A percentile compares a stretch with the other conserved stretches of the same genome.
Conservation (phyloP, 2,329 filamentous ascomycete genomes). For the Didymella pinodella region DNA sequence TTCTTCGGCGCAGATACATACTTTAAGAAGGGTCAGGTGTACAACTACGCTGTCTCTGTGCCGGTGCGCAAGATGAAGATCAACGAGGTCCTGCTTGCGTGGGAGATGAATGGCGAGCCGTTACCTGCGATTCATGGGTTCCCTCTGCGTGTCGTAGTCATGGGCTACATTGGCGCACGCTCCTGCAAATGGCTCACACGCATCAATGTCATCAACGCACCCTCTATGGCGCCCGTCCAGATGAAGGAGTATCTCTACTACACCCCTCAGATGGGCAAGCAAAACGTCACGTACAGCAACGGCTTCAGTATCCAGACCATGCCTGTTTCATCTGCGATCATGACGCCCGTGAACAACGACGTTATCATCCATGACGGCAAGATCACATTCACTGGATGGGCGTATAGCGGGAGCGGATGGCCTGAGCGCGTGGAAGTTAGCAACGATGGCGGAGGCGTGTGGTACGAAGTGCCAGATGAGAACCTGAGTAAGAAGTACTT, state of each 20-base stretch:
- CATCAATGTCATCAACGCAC: slow-evolving; percentile 66
- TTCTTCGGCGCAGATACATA: slow-evolving; percentile 76
- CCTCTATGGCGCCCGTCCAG: slow-evolving; percentile 68
- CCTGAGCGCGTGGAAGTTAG: slow-evolving; percentile 70
- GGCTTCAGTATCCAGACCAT: slow-evolving; percentile 76
- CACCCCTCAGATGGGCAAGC: slow-evolving; percentile 72
- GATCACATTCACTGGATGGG: slow-evolving; percentile 62
- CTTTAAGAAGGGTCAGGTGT: slow-evolving; percentile 70
- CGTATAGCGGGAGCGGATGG: slow-evolving; percentile 56
- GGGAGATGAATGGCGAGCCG: slow-evolving; percentile 74
- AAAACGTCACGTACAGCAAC: slow-evolving; percentile 66
- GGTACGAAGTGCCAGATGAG: slow-evolving; percentile 69
- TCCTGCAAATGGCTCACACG: slow-evolving; percentile 70
- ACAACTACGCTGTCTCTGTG: slow-evolving; percentile 73
- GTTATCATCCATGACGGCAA: slow-evolving; percentile 67
- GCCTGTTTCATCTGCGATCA: slow-evolving; percentile 73
- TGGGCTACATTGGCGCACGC: slow-evolving; percentile 72
- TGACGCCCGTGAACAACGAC: slow-evolving; percentile 68
- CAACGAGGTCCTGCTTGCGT: slow-evolving; percentile 72
- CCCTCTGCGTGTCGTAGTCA: slow-evolving; percentile 68
- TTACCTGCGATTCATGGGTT: slow-evolving; percentile 72
- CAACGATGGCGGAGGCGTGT: slow-evolving; percentile 68
- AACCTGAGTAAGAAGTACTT: slow-evolving; percentile 69
- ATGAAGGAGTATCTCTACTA: slow-evolving; percentile 74
- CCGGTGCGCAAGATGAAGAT: slow-evolving; percentile 72